Evolutionary conservation across 345 rosid species (phyloP), one percentile per base, ranked within the genome.

Genomic region (Lumnitzera littorea): DNA sequence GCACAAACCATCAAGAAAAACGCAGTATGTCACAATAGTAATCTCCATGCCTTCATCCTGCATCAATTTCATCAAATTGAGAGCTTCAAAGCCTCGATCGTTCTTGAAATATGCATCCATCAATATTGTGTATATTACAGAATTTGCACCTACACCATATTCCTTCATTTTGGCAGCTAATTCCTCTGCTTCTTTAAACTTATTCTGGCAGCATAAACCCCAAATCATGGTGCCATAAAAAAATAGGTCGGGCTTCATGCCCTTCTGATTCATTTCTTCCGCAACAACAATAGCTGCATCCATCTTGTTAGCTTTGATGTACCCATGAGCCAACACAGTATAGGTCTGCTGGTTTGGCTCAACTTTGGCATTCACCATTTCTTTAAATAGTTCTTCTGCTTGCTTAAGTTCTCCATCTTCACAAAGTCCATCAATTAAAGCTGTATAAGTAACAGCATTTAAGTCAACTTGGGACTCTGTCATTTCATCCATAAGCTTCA

Each of bases 1-100:
- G 73, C 89, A 84, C 72, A 84, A 70, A 53, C 95, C 95, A 72
- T 87, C 89, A 65, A 87, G n/a, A 65, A 84, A 74, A 50, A 73
- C 85, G 47, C 89, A 84, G 47, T 77, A 82, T 5, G 95, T 87
- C 55, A 84, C 84, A 70, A 66, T 70, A n/a, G 91, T 87, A 63
- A 80, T 74, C 67, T 82, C 78, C 27, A 79, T 59, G 58, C 72
- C 73, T 60, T 69, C 65, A 51, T 76, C 69, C 66, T 50, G 14
- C 89, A 81, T 81, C 60, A 82, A 79, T 55, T 70, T 68, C 5
- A 84, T 65, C 43, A 87, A 55, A 61, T 62, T 63, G 57, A 87
- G 74, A 51, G 80, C 95, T 61, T 79, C 85, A 0, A 12, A 57
- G 47, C 67, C 61, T 59, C 79, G 76, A 13, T 85, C 85, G 0